Evolutionary conservation across 352 stramenopile genomes (phyloP), one percentile per base, ranked within the genome.

Genomic region (Phytophthora sp.): DNA sequence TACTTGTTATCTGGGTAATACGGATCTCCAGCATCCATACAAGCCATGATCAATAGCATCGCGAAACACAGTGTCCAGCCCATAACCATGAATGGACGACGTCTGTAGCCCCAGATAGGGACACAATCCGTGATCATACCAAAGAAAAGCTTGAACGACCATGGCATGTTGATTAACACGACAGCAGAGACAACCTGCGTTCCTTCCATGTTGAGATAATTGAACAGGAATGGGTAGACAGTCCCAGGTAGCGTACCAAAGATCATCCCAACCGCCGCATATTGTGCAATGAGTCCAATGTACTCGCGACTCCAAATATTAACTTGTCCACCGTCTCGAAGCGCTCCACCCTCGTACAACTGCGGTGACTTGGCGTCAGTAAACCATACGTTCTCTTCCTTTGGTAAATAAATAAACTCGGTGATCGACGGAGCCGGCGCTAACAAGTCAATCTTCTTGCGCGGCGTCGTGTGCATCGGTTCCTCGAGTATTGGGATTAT

Each of bases 81-180:
- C 18, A 88, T 66, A 15, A 86, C 63, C 69, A 88, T 85, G 62
- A 73, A 88, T 8, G 79, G 76, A 45, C 77, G 77, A 54, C 79
- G 76, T 27, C 79, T 62, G 51, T 80, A 84, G 13, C 79, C 79
- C n/a, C 51, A 47, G 45, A 88, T 82, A 9, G 78, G 77, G 11
- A 80, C 33, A 35, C 72, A 83, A 33, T 88, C 79, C 3, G 76
- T 79, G 4, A 80, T 33, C 57, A 88, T 70, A 23, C 76, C 77
- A 56, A 79, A 82, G 47, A 88, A 76, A 7, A 80, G 42, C 49
- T 85, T 88, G 64, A 86, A 80, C 4, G 73, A 82, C 79, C 79
- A 88, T 0, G 76, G 74, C 58, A 88, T 57, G 35, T 68, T 71
- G 29, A 85, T 38, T 0, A 87, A 54, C 58, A 70, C 63, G 1